These are phyloP conservation scores for Neurospora africana DNA, from an alignment of 495 filamentous ascomycete genomes.

Conservation along the genomic window DNA sequence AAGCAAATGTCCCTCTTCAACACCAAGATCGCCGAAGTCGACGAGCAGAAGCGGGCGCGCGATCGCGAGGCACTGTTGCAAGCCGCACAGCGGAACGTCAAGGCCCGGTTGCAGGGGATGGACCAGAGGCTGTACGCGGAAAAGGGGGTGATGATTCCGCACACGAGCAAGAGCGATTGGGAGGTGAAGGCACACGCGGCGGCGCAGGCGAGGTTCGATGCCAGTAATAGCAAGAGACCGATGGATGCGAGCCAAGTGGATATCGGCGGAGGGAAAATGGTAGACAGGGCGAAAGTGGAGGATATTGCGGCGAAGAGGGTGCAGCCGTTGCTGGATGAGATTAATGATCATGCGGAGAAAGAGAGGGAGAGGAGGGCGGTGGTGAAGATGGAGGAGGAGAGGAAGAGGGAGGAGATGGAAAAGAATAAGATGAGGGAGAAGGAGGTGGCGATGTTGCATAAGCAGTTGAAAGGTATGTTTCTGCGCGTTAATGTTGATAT, in stretches of 20 bases:
- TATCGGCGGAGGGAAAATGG: conserved; percentile 69
- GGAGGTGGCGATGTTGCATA: conserved; percentile 33
- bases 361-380: conserved; percentile 52
- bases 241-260: conserved; percentile 54
- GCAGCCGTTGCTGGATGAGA: conserved; percentile 87
- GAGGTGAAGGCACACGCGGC: conserved; percentile 60
- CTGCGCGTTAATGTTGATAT: conserved; percentile 3
- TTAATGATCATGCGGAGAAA: conserved; percentile 61
- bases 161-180: conserved; percentile 58
- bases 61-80: conserved; percentile 69
- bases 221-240: conserved; percentile 13
- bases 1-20: conserved; percentile 69
- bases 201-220: conserved; percentile 54
- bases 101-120: conserved; percentile 62
- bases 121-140: conserved; percentile 68
- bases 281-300: conserved; percentile 72
- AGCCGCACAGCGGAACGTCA: conserved; percentile 74
- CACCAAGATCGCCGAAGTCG: conserved; percentile 54
- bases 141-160: conserved; percentile 63
- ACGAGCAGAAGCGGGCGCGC: conserved; percentile 59
- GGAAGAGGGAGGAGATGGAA: conserved; percentile 34
- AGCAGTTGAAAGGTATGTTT: conserved; percentile 29
- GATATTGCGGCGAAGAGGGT: conserved; percentile 67
- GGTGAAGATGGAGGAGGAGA: conserved; percentile 36
- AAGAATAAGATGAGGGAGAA: conserved; percentile 33